A percentile compares a stretch with the other conserved stretches of the same genome.
phyloP scores from a whole-genome alignment of 352 stramenopile species.

The Pythium biforme region DNA sequence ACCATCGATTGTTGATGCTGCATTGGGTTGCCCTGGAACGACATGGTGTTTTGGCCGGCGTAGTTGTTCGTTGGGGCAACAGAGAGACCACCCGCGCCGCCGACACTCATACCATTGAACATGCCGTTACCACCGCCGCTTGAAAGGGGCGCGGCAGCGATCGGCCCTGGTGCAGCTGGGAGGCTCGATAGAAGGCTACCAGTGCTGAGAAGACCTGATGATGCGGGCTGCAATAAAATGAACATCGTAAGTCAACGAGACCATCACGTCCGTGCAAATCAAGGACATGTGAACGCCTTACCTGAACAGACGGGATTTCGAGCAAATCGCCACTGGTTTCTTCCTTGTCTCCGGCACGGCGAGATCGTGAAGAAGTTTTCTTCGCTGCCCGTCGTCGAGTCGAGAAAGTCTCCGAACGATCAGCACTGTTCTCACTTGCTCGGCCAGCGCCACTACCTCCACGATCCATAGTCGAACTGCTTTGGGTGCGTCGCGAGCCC shows the following conservation, averaged over 20 bases:
- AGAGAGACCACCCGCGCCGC: constrained; percentile 13
- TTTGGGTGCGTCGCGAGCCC: constrained; percentile 53
- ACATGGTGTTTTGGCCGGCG: constrained; percentile 40
- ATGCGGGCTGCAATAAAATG: constrained; percentile 10
- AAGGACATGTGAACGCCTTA: neutral
- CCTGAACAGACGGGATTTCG: constrained; percentile 38
- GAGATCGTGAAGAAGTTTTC: constrained; percentile 53
- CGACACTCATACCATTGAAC: constrained; percentile 71
- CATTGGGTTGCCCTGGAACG: constrained; percentile 28
- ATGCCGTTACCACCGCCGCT: constrained; percentile 31
- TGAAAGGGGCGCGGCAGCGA: constrained; percentile 19
- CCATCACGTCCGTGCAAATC: neutral
- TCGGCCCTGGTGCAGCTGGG: constrained; percentile 33
- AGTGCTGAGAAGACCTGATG: constrained; percentile 49
- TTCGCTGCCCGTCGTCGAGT: constrained; percentile 65
- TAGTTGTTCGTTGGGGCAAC: constrained; percentile 33
- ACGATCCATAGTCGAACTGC: constrained; percentile 33
- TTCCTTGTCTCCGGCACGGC: constrained; percentile 49
- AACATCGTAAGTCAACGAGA: neutral
- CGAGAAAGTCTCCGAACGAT: constrained; percentile 70
- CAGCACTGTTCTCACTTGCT: constrained; percentile 31
- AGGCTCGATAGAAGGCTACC: constrained; percentile 44
- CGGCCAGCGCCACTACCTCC: constrained; percentile 12
- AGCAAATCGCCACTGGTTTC: constrained; percentile 57
- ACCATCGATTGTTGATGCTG: constrained; percentile 22